phyloP scores from a whole-genome alignment of 2,329 filamentous ascomycete species.

The Penicillium digitatum region DNA sequence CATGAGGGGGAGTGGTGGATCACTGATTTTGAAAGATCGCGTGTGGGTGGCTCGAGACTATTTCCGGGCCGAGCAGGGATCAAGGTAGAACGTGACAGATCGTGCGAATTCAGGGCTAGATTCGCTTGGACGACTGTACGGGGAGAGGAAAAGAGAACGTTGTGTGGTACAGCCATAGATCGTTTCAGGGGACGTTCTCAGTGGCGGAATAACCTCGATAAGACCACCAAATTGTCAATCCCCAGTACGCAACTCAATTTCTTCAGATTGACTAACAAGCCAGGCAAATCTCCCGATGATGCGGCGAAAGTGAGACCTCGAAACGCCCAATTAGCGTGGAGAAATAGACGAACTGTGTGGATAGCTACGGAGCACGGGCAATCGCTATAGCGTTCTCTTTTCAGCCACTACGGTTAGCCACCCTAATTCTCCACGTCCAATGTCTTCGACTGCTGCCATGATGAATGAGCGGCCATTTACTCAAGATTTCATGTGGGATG shows the following conservation, averaged over 20 bases:
- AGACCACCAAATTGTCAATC: background rate
- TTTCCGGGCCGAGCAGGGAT: conserved; percentile 14
- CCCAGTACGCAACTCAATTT: background rate
- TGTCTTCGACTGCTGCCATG: background rate
- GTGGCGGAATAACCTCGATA: conserved; percentile 2
- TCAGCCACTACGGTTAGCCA: conserved; percentile 24
- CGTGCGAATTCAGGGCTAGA: conserved; percentile 1
- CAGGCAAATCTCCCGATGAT: conserved; percentile 14
- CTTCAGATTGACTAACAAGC: conserved; percentile 18
- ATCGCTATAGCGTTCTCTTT: conserved; percentile 24
- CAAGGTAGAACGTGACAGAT: conserved; percentile 6
- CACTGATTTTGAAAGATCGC: conserved; percentile 1
- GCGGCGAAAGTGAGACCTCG: conserved; percentile 15
- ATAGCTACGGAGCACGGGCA: conserved; percentile 21
- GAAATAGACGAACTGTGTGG: conserved; percentile 20
- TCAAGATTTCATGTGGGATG: background rate
- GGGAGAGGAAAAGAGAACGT: background rate
- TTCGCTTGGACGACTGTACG: background rate
- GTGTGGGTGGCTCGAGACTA: conserved; percentile 11
- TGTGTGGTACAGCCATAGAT: background rate
- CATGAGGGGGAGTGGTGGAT: conserved; percentile 11
- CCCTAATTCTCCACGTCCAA: conserved; percentile 18
- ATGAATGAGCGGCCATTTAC: background rate
- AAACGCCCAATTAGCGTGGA: conserved; percentile 24
- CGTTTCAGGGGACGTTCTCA: background rate